Base-by-base conservation (phyloP, 2,329 filamentous ascomycete genomes). In the Fusarium sp. region DNA sequence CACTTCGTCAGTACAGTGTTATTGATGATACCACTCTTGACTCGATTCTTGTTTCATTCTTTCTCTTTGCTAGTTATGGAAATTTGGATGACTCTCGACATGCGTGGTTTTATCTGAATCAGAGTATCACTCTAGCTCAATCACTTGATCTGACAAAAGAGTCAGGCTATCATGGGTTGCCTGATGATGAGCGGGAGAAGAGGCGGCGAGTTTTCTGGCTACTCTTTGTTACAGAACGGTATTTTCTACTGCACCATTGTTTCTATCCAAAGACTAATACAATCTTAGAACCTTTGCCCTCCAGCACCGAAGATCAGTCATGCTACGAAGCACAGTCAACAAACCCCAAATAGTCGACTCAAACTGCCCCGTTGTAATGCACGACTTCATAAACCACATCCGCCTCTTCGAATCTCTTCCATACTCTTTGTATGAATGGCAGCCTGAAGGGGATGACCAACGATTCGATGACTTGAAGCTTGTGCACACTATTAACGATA, bases 341-440 rank as follows among this genome's bases (percentile, higher is more conserved):
- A 77, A 77, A 21, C 76, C 76, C 1, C 73, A 72, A 31, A 63
- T 77, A 17, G 63, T 76, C 25, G 73, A 75, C 35, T 76, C 76
- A 1, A 72, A 77, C 18, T 74, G 72, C n/a, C 76, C 76, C 0
- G 64, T 72, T 1, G 73, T 77, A 6, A 77, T 77, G 76, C 72
- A 77, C 45, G 76, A 77, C 18, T 77, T 77, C 20, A 68, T 77
- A 35, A 77, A 78, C 11, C 76, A 77, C 15, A 74, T 76, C 1
- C 70, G 72, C 0, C 54, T 77, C 1, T 77, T 77, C 20, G 76
- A 77, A 39, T 62, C 72, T 1, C 66, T 77, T 0, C 75, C 76
- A 0, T 67, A 63, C 29, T 70, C 74, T 0, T 48, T 77, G 0
- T 77, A 77, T n/a, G 76, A 76, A 33, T 77, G 76, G 76, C 71